Evolutionary conservation across 331 rosid genomes (phyloP).

Genomic region (Quercus phellos): DNA sequence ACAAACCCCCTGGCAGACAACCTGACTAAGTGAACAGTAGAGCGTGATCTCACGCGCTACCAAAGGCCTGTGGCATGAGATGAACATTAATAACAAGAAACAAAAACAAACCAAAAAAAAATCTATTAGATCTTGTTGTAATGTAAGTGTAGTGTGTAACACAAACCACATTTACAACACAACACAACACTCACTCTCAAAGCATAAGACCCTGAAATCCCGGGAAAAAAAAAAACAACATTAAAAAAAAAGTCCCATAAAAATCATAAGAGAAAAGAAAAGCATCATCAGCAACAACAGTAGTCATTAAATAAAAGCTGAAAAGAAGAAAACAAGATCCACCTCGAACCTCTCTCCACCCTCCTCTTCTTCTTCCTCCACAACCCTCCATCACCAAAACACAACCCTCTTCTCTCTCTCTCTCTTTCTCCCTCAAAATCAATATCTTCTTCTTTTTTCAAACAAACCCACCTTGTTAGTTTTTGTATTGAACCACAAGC

Average conservation of each 20-base stretch:
- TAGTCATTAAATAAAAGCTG: conserved; percentile 37
- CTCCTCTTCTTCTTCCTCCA: neutral
- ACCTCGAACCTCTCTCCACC: conserved; percentile 91
- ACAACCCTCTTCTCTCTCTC: neutral
- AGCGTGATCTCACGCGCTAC: neutral
- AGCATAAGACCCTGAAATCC: conserved; percentile 45
- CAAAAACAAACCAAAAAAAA: neutral
- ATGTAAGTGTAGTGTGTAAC: neutral
- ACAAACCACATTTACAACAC: no score
- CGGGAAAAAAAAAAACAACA: conserved; percentile 22
- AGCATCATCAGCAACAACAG: conserved; percentile 10
- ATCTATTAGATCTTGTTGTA: neutral
- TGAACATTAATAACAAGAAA: neutral
- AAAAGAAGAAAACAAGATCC: conserved; percentile 73
- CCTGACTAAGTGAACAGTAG: neutral
- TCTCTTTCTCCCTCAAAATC: neutral
- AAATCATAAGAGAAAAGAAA: conserved; percentile 23
- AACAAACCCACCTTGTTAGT: no score
- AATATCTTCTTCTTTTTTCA: no score
- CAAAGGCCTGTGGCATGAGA: neutral
- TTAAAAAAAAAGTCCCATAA: conserved; percentile 9
- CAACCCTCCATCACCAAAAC: conserved; percentile 1
- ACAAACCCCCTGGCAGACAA: neutral
- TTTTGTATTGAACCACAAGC: no score
- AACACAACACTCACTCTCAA: conserved; percentile 24